Percentiles rank a stretch among this genome's conserved stretches.
Evolutionary conservation across 352 stramenopile genomes (phyloP).

Genomic region (Phytophthora crassamura): DNA sequence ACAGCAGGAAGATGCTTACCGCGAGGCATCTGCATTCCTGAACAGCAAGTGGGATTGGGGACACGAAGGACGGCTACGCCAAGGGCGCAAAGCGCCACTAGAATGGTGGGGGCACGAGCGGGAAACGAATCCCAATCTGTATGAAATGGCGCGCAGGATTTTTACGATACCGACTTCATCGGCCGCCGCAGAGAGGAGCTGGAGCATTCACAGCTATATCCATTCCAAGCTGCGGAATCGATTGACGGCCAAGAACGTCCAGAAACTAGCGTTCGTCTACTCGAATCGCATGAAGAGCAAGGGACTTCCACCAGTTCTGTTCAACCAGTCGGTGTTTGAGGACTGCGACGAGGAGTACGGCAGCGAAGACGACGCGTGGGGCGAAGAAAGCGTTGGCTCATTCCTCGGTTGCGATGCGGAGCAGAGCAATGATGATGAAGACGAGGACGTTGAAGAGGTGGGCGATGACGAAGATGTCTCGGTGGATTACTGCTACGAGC

Average conservation of each 20-base stretch:
- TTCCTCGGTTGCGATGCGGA: too few species aligned
- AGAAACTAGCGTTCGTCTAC: constrained; percentile 17
- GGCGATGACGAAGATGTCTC: too few species aligned
- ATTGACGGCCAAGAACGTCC: not conserved
- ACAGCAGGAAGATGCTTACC: not conserved
- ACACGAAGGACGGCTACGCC: not conserved
- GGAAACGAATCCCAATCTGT: not conserved
- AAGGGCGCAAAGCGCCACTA: not conserved
- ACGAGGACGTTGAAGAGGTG: too few species aligned
- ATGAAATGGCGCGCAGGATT: constrained; percentile 6
- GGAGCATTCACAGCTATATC: constrained; percentile 15
- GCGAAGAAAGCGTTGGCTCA: too few species aligned
- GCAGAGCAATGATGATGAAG: too few species aligned
- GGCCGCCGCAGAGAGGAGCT: constrained; percentile 8
- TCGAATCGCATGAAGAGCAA: not conserved
- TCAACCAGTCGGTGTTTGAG: too few species aligned
- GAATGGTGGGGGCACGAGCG: constrained; percentile 8
- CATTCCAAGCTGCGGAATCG: constrained; percentile 6
- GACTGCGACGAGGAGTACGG: too few species aligned
- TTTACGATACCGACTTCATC: constrained; percentile 17
- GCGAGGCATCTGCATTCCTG: not conserved
- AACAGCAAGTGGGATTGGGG: constrained; percentile 2
- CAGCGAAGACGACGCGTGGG: too few species aligned
- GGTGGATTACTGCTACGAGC: too few species aligned
- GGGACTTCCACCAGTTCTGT: not conserved